Percentiles rank a stretch among this genome's conserved stretches.
These are phyloP conservation scores for Telopea speciosissima DNA, from an alignment of 177 flowering plant genomes.

Conservation along the genomic window DNA sequence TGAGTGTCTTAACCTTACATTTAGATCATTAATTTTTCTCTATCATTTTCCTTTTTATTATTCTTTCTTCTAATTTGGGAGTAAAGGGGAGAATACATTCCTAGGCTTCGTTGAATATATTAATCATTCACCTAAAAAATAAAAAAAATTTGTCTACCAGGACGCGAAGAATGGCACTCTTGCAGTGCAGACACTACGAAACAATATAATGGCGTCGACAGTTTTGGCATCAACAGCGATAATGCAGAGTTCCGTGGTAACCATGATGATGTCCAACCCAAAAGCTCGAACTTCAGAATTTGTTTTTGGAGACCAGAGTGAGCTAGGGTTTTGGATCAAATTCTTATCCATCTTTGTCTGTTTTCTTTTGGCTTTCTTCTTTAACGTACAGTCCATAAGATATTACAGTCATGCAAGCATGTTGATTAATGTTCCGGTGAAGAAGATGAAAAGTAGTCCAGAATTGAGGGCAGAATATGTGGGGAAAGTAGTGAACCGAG, in stretches of 20 bases:
- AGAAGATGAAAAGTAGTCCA: conserved; percentile 25
- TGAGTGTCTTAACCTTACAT: no score
- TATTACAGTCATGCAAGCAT: conserved; percentile 71
- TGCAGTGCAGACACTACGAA: conserved; percentile 74
- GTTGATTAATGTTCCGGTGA: conserved; percentile 73
- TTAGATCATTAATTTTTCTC: no score
- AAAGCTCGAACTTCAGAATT: conserved; percentile 11
- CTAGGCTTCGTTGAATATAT: no score
- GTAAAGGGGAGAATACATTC: no score
- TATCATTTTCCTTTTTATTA: no score
- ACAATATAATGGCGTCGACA: conserved; percentile 47
- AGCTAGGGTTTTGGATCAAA: conserved; percentile 44
- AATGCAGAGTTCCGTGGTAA: conserved; percentile 70
- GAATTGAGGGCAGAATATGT: conserved; percentile 48
- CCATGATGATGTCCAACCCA: conserved; percentile 54
- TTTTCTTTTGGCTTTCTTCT: conserved; percentile 62
- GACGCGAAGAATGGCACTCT: conserved; percentile 67
- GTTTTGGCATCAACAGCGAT: conserved; percentile 75
- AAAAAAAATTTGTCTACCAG: conserved; percentile 31
- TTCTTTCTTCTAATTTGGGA: no score
- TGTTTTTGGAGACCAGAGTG: conserved; percentile 42
- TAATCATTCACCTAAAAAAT: no score
- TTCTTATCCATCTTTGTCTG: conserved; percentile 68
- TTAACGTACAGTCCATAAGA: conserved; percentile 31
- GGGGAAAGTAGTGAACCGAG: conserved; percentile 46